phyloP scores from a whole-genome alignment of 129 eudicot species.

The Helianthus tuberosus region DNA sequence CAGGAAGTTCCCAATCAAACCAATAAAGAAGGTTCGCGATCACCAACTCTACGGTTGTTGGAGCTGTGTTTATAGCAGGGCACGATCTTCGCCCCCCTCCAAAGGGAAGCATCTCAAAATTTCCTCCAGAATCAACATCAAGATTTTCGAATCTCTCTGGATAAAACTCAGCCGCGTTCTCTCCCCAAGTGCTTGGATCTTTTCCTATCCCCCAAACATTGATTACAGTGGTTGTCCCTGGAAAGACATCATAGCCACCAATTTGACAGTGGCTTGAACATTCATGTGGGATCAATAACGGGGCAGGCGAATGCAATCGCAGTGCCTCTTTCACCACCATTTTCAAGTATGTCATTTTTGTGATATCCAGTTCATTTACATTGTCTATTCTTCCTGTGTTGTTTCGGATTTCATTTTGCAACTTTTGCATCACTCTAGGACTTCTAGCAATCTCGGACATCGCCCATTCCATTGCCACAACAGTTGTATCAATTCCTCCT shows the following conservation, averaged over 20 bases:
- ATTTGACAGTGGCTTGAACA: background rate
- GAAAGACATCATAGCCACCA: conserved; percentile 6
- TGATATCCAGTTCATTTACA: background rate
- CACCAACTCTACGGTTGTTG: background rate
- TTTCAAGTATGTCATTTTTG: background rate
- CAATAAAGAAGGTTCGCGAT: conserved; percentile 10
- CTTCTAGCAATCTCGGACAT: background rate
- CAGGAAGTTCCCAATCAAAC: background rate
- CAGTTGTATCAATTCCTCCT: background rate
- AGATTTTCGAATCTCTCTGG: background rate
- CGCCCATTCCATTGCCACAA: background rate
- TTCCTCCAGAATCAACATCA: background rate
- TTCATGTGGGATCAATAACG: conserved; percentile 8
- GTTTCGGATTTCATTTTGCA: background rate
- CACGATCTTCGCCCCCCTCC: conserved; percentile 6
- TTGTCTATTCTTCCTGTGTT: background rate
- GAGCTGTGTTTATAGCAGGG: conserved; percentile 5
- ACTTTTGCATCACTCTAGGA: conserved; percentile 5
- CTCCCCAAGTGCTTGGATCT: conserved; percentile 1
- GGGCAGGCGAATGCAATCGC: background rate
- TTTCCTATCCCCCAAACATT: background rate
- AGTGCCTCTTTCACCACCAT: conserved; percentile 7
- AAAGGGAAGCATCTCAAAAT: conserved; percentile 9
- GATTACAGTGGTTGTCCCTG: background rate
- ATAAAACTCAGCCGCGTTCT: background rate